phyloP scores from a whole-genome alignment of 1,284 basidiomycete genomes.

The Bjerkandera adusta region DNA sequence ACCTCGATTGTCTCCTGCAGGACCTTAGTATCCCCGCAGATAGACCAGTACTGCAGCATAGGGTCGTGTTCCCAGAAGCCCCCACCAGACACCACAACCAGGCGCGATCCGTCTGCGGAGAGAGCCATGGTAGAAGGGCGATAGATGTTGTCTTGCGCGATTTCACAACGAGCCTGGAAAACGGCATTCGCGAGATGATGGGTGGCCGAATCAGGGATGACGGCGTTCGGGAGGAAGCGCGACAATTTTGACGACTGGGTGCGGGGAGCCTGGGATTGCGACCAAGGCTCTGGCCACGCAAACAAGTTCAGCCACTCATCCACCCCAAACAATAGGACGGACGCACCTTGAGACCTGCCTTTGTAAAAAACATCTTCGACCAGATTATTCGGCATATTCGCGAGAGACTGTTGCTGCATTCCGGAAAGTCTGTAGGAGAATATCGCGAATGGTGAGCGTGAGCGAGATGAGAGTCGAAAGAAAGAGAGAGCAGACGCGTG shows the following conservation, averaged over 20 bases:
- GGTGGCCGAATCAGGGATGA: conserved; percentile 16
- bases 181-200: conserved; percentile 30
- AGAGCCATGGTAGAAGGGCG: conserved; percentile 24
- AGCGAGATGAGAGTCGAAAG: too few species aligned
- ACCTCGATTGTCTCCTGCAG: conserved; percentile 2
- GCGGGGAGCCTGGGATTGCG: too few species aligned
- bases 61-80: conserved; percentile 39
- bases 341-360: too few species aligned
- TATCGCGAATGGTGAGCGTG: too few species aligned
- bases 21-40: conserved; percentile 20
- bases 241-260: conserved; percentile 30
- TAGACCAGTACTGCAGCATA: conserved; percentile 27
- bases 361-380: too few species aligned
- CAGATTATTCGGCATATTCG: too few species aligned
- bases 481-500: too few species aligned
- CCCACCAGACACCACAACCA: conserved; percentile 27
- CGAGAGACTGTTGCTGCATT: too few species aligned
- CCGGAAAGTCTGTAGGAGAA: too few species aligned
- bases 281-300: too few species aligned
- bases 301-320: too few species aligned
- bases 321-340: too few species aligned
- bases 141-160: conserved; percentile 22
- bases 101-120: conserved; percentile 27
- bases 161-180: conserved; percentile 38
- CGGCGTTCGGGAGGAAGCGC: conserved; percentile 29